Conservation (phyloP, 305 asterid genomes). For the Plantago lanceolata region DNA sequence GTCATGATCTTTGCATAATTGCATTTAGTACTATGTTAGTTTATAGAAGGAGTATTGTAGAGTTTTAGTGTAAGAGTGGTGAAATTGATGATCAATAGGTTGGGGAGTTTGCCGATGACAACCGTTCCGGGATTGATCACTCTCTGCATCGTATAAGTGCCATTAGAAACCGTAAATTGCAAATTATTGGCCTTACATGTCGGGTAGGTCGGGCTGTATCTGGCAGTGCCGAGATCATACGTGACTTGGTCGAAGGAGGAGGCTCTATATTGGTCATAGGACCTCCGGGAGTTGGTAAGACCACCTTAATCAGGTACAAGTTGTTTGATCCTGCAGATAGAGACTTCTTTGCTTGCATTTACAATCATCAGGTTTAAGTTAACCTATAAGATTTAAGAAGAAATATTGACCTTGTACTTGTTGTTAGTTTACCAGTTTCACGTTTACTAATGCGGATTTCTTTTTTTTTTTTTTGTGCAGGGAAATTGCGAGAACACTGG, state of each 20-base stretch:
- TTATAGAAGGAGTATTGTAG: conserved; percentile 17
- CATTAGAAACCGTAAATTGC: conserved; percentile 86
- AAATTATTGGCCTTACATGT: conserved; percentile 94
- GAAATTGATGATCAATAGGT: conserved; percentile 48
- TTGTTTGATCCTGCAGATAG: conserved; percentile 6
- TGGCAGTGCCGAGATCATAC: conserved; percentile 94
- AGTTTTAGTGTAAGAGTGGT: conserved; percentile 13
- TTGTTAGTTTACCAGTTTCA: not conserved
- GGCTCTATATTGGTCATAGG: conserved; percentile 95
- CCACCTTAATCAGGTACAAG: conserved; percentile 83
- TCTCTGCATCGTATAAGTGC: conserved; percentile 97
- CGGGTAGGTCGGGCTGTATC: conserved; percentile 97
- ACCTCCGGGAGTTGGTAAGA: conserved; percentile 98
- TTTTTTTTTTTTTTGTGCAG: conserved; percentile 46
- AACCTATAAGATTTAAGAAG: not conserved
- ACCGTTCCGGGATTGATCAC: conserved; percentile 85
- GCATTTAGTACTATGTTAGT: not conserved
- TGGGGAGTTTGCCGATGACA: conserved; percentile 95
- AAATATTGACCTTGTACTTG: not conserved
- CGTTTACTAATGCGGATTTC: conserved; percentile 2
- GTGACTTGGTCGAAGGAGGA: conserved; percentile 78
- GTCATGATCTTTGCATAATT: not conserved
- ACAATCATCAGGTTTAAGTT: not conserved
- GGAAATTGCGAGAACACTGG: conserved; percentile 91
- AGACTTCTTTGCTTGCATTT: not conserved